A percentile compares a stretch with the other conserved stretches of the same genome.
These are phyloP conservation scores for Ceratocystis cubensis DNA, from an alignment of 2,329 filamentous ascomycete species.

Conservation along the genomic window DNA sequence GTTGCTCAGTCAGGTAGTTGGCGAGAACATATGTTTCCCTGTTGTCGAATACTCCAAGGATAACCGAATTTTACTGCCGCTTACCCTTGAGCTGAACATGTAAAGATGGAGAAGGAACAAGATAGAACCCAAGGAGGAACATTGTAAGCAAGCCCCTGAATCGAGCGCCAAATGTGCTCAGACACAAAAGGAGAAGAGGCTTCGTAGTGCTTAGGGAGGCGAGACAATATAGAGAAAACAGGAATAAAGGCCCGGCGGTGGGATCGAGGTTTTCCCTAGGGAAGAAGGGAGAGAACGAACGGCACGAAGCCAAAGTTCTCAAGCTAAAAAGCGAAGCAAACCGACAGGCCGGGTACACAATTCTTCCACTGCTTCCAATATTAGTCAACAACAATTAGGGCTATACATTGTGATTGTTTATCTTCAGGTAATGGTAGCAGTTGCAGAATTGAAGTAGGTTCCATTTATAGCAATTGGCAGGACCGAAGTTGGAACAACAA, in stretches of 20 bases:
- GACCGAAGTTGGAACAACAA: too few species aligned
- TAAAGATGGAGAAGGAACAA: neutral
- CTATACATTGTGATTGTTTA: too few species aligned
- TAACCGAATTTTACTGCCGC: neutral
- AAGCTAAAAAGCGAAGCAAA: neutral
- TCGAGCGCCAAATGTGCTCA: neutral
- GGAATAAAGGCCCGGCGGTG: conserved; percentile 9
- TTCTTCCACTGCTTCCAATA: too few species aligned
- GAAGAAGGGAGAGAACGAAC: neutral
- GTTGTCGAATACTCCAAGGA: too few species aligned
- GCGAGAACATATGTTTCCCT: too few species aligned
- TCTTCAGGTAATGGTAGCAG: too few species aligned
- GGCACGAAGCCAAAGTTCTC: conserved; percentile 3
- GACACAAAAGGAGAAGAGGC: neutral
- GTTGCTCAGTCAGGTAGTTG: too few species aligned
- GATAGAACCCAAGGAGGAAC: neutral
- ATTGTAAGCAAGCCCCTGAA: conserved; percentile 11
- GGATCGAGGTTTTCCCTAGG: neutral
- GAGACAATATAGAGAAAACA: conserved; percentile 1
- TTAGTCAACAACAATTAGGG: too few species aligned
- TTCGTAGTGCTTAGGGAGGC: neutral
- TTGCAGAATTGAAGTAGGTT: too few species aligned
- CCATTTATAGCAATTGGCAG: too few species aligned
- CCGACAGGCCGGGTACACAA: neutral
- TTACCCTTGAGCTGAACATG: neutral